phyloP scores from a whole-genome alignment of 345 rosid species.

The Aquilaria sinensis region DNA sequence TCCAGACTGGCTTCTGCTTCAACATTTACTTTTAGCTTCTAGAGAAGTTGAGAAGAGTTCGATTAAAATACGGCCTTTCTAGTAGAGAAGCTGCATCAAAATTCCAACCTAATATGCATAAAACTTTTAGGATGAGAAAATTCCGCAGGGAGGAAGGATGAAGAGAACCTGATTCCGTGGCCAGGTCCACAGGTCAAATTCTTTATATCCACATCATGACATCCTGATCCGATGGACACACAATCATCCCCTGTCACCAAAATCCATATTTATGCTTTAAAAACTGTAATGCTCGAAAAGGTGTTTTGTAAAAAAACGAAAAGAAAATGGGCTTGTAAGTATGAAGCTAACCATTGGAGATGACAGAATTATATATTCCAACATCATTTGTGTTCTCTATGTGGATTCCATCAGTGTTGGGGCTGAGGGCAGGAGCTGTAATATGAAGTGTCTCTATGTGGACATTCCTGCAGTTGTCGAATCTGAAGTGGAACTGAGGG shows the following conservation, averaged over 20 bases:
- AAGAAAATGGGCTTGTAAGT: constrained; percentile 9
- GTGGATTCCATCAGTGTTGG: constrained; percentile 95
- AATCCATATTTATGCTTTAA: neutral
- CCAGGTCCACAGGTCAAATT: constrained; percentile 96
- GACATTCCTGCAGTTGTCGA: constrained; percentile 47
- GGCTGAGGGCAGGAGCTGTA: constrained; percentile 73
- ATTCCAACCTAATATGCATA: too few species aligned
- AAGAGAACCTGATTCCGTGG: constrained; percentile 82
- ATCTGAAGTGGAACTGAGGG: constrained; percentile 71
- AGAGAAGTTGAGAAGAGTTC: too few species aligned
- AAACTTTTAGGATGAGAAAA: too few species aligned
- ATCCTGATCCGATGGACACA: constrained; percentile 87
- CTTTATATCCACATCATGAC: constrained; percentile 67
- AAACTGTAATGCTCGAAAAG: too few species aligned
- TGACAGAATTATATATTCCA: constrained; percentile 63
- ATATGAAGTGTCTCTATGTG: constrained; percentile 47
- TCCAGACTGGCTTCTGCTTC: too few species aligned
- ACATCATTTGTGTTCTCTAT: constrained; percentile 58
- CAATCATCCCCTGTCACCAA: constrained; percentile 79
- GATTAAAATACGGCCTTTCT: neutral
- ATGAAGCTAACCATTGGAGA: constrained; percentile 60
- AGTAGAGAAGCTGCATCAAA: too few species aligned
- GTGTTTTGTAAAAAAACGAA: too few species aligned
- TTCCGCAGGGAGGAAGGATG: too few species aligned
- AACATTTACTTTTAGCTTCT: too few species aligned